phyloP scores from a whole-genome alignment of 352 stramenopile genomes.

The Phytophthora chlamydospora region DNA sequence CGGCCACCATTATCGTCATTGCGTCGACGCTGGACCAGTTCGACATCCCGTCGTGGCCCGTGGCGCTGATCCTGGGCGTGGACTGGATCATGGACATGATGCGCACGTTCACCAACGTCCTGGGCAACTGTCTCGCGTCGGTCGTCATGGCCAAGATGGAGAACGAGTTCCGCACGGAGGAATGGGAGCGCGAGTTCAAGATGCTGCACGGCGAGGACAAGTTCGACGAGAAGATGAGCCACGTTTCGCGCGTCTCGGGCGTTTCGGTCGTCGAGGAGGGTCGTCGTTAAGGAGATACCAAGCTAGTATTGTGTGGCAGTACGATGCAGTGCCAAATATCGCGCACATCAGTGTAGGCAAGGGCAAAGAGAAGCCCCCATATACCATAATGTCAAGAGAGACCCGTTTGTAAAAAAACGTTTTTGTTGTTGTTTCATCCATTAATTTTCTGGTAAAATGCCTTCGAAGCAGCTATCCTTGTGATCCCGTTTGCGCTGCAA shows the following conservation, averaged over 20 bases:
- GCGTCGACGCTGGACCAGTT: conserved; percentile 60
- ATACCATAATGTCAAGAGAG: conserved; percentile 21
- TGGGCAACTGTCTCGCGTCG: conserved; percentile 59
- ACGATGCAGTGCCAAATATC: conserved; percentile 1
- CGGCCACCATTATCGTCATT: conserved; percentile 52
- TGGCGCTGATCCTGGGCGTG: conserved; percentile 57
- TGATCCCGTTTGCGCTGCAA: conserved; percentile 61
- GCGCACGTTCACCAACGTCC: conserved; percentile 60
- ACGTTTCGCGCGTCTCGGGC: conserved; percentile 12
- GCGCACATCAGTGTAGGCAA: background rate
- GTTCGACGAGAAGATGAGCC: conserved; percentile 29
- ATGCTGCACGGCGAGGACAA: background rate
- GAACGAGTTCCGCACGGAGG: conserved; percentile 60
- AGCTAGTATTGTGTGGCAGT: conserved; percentile 20
- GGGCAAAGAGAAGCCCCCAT: background rate
- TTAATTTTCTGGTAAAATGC: conserved; percentile 41
- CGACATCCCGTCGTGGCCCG: conserved; percentile 60
- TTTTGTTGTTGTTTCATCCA: too few species aligned
- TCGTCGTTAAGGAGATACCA: conserved; percentile 13
- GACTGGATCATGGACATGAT: conserved; percentile 73
- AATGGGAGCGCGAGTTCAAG: conserved; percentile 40
- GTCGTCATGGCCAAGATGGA: conserved; percentile 73
- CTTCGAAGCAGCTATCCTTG: conserved; percentile 35
- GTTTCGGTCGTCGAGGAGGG: conserved; percentile 33
- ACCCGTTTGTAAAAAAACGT: too few species aligned